phyloP scores from a whole-genome alignment of 2,329 filamentous ascomycete genomes.

The Zasmidium cellare region DNA sequence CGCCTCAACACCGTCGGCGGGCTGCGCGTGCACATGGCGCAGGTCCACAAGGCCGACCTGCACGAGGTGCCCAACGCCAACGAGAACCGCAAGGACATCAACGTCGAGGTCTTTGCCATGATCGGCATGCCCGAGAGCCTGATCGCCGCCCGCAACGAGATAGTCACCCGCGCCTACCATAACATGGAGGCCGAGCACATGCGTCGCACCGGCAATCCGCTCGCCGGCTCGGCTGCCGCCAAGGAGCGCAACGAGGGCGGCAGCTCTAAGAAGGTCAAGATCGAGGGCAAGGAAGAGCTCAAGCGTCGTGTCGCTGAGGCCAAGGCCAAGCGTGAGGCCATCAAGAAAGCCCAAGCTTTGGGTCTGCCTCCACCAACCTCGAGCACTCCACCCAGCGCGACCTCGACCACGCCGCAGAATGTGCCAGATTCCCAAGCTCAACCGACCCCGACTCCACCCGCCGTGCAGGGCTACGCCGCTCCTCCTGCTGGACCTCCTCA shows the following conservation, averaged over 20 bases:
- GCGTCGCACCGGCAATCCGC: conserved; percentile 79
- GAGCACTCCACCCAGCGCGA: background rate
- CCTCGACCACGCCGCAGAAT: background rate
- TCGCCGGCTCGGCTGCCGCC: conserved; percentile 46
- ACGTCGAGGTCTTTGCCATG: conserved; percentile 98
- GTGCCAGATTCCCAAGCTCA: background rate
- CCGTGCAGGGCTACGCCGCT: background rate
- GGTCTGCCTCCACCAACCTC: background rate
- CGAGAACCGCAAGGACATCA: conserved; percentile 78
- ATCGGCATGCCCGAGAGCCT: conserved; percentile 91
- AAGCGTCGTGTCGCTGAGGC: conserved; percentile 6
- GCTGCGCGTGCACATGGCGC: conserved; percentile 94
- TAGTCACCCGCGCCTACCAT: conserved; percentile 82
- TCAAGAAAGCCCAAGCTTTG: background rate
- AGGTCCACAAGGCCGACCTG: conserved; percentile 94
- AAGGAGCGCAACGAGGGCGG: background rate
- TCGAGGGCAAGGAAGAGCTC: conserved; percentile 7
- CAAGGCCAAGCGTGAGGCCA: conserved; percentile 3
- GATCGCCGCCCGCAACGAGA: conserved; percentile 77
- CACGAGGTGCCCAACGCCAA: conserved; percentile 88
- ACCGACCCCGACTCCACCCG: background rate
- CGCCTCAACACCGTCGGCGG: conserved; percentile 93
- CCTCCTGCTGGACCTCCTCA: background rate
- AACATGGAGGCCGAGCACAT: conserved; percentile 80
- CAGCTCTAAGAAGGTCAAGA: conserved; percentile 4